Base-by-base conservation (phyloP, 2,329 filamentous ascomycete genomes). In the Cercospora citrullina region DNA sequence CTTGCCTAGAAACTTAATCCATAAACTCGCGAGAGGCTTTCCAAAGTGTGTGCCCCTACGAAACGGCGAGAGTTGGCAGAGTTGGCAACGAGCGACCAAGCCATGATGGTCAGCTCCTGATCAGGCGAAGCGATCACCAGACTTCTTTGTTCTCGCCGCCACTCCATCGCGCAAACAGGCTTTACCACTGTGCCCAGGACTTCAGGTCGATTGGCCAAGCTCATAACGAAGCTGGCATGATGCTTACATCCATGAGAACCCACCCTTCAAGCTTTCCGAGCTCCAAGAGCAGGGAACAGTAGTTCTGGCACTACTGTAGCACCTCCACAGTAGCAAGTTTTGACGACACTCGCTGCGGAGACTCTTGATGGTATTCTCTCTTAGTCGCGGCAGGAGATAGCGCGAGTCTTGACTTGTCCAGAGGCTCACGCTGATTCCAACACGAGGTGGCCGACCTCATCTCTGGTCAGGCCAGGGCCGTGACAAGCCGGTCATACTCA, bases 211-310 rank as follows among this genome's bases (percentile, higher is more conserved):
- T 36, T 31, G 55, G 28, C 55, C 55, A 59, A 59, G 55, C 55
- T 53, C 48, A 28, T 7, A 18, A 59, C 16, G n/a, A 36, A 14
- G 31, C 55, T 59, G 55, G 55, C 55, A 59, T 59, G 55, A 59
- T 59, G 55, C 55, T 59, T 59, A 59, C 55, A 33, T 59, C 55
- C 55, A 36, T 59, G 55, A 33, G 28, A 59, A 36, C 16, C 28
- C 30, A 36, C 28, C 18, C 8, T 36, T 33, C 55, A 59, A 33
- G 55, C 55, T 33, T 59, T 36, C 21, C 30, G 28, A 59, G 30
- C 55, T 23, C 18, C 55, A 59, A 23, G 18, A 14, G 4, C 55
- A 59, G 28, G 28, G 55, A n/a, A 21, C 12, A 59, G 30, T 30
- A 16, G 48, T 26, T 53, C 14, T 53, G 23, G 48, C 23, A 26